Evolutionary conservation across 176 grass and related monocot genomes (phyloP), one percentile per base, ranked within the genome.

Genomic region (Ensete glaucum): DNA sequence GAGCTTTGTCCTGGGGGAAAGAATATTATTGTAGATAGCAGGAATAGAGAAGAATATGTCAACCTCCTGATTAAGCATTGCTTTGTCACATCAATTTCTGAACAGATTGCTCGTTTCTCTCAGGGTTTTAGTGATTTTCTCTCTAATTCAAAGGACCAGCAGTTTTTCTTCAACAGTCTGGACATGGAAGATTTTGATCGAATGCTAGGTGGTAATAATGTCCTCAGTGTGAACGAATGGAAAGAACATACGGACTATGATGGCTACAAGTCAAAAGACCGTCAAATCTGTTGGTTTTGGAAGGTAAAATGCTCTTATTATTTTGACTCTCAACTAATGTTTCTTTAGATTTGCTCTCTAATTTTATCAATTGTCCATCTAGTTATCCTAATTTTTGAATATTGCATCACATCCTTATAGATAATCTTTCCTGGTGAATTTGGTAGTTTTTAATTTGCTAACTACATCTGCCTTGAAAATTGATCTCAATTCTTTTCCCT

Each of bases 251-350:
- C 96, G 53, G 86, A 92, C 71, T 99, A 99, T 80, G 88, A 84
- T 82, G 96, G 91, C 54, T 99, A 95, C 88, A 95, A 89, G 82
- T 75, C 87, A 76, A 95, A 84, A 80, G 96, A 99, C 86, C 81
- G 81, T 50, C 76, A 79, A 52, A 86, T 99, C 64, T 73, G 50
- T 74, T 92, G 91, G 91, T 99, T 99, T 79, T 99, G 96, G 96
- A 91, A 99, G 96, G 96, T 99, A 87, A 10, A 49, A 23, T 8
- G 9, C 72, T 52, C 72, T 52, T 75, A 71, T 14, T 14, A 55
- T n/a, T 56, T 71, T 72, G 67, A 51, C 43, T 17, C 9, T 19
- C n/a, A 7, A 60, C 9, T 20, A 11, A 6, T 54, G 11, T 14
- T 67, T 68, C 50, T 53, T 68, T 43, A 0, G 9, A 12, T 4